phyloP scores from a whole-genome alignment of 2,329 filamentous ascomycete genomes.

The Fusarium sp. region DNA sequence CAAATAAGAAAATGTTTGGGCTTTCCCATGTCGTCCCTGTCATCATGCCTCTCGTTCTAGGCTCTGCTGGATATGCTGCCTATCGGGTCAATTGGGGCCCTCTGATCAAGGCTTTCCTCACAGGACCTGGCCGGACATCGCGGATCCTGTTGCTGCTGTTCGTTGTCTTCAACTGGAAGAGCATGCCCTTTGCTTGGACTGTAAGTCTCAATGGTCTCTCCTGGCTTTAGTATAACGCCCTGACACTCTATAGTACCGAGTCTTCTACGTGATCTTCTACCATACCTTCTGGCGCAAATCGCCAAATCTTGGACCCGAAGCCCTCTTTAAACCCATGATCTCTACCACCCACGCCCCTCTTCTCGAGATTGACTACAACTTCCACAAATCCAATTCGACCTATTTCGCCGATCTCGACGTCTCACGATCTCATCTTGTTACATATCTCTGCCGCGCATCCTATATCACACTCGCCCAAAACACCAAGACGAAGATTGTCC shows the following conservation, averaged over 20 bases:
- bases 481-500: conserved; percentile 58
- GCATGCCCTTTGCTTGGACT: conserved; percentile 78
- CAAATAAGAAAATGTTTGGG: conserved; percentile 46
- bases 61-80: conserved; percentile 57
- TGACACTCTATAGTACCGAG: conserved; percentile 57
- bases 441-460: conserved; percentile 69
- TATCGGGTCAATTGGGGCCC: conserved; percentile 55
- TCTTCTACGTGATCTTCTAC: conserved; percentile 65
- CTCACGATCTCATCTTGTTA: conserved; percentile 81
- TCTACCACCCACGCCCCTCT: conserved; percentile 72
- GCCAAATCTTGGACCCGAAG: conserved; percentile 63
- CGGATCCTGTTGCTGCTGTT: conserved; percentile 64
- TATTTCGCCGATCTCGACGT: conserved; percentile 91
- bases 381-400: conserved; percentile 84
- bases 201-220: conserved; percentile 55
- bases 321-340: conserved; percentile 78
- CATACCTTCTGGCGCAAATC: conserved; percentile 62
- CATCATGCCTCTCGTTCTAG: conserved; percentile 53
- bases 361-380: conserved; percentile 86
- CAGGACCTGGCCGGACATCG: conserved; percentile 62
- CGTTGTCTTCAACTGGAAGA: conserved; percentile 75
- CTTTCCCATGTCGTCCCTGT: conserved; percentile 50
- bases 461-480: conserved; percentile 63
- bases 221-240: not conserved
- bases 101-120: conserved; percentile 56